A percentile compares a stretch with the other conserved stretches of the same genome.
These are phyloP conservation scores for Senna siamea DNA, from an alignment of 306 rosid species.

Conservation along the genomic window DNA sequence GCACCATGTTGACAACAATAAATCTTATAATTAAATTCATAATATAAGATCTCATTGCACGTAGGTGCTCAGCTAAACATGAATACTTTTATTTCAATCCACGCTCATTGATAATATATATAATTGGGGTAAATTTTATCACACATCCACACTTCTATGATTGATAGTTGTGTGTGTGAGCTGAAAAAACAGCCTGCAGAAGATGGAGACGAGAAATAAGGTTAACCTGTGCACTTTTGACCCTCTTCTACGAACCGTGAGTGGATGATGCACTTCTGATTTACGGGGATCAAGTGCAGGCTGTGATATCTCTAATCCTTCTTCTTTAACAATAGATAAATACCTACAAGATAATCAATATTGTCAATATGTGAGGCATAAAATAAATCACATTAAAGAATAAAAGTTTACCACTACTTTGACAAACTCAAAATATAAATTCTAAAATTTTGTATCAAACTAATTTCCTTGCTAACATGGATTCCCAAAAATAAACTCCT, in stretches of 20 bases:
- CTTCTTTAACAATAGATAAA: constrained; percentile 74
- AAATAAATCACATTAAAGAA: constrained; percentile 5
- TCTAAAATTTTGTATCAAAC: constrained; percentile 21
- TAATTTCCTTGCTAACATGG: constrained; percentile 10
- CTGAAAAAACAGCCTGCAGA: constrained; percentile 23
- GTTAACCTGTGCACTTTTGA: constrained; percentile 86
- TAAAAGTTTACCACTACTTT: not conserved
- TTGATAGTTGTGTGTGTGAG: not conserved
- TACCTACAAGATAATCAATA: constrained; percentile 58
- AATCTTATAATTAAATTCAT: constrained; percentile 13
- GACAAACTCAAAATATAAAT: constrained; percentile 12
- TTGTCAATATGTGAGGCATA: constrained; percentile 16
- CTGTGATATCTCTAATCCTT: constrained; percentile 95
- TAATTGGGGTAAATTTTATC: not conserved
- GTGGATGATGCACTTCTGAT: constrained; percentile 85
- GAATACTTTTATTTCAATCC: not conserved
- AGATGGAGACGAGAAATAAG: constrained; percentile 25
- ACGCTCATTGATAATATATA: not conserved
- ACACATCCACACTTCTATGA: not conserved
- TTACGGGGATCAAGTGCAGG: constrained; percentile 87
- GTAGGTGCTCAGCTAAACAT: constrained; percentile 9
- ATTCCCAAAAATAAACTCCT: constrained; percentile 1
- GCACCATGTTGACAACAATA: not conserved
- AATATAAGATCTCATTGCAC: constrained; percentile 13
- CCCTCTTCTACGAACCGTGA: constrained; percentile 66